Evolutionary conservation across 352 stramenopile species (phyloP).

Genomic region (Phytophthora agathidicida): DNA sequence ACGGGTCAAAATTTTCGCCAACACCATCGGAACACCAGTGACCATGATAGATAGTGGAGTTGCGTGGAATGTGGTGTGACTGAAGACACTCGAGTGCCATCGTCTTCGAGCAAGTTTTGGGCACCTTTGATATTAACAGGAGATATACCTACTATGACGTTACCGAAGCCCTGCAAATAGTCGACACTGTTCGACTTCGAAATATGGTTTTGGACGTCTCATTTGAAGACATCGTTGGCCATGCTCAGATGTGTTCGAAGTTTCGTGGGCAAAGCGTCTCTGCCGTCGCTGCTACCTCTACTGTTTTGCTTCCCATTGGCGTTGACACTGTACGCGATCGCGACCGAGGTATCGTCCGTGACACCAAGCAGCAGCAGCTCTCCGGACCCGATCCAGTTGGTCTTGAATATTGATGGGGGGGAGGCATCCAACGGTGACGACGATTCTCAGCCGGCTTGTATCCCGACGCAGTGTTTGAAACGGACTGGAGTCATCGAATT

Average conservation of each 20-base stretch:
- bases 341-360: slow-evolving; percentile 14
- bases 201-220: slow-evolving; percentile 1
- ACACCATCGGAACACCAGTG: background rate
- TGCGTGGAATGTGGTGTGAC: background rate
- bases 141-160: slow-evolving; percentile 3
- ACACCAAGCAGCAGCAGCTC: slow-evolving; percentile 1
- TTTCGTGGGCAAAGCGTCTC: background rate
- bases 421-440: slow-evolving; percentile 2
- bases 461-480: slow-evolving; percentile 31
- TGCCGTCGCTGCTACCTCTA: slow-evolving; percentile 1
- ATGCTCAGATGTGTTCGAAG: background rate
- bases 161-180: background rate
- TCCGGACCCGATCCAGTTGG: background rate
- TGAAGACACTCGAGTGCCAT: too few species aligned
- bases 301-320: slow-evolving; percentile 14
- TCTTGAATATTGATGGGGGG: slow-evolving; percentile 5
- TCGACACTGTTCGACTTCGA: background rate
- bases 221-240: background rate
- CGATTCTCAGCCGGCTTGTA: slow-evolving; percentile 17
- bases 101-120: too few species aligned
- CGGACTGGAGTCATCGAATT: slow-evolving; percentile 31
- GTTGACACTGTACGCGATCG: slow-evolving; percentile 17
- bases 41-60: slow-evolving; percentile 7
- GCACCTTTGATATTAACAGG: slow-evolving; percentile 1
- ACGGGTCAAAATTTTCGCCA: slow-evolving; percentile 2